Percentiles rank a stretch among this genome's conserved stretches.
phyloP scores from a whole-genome alignment of 352 stramenopile genomes.

The Pythium chondricola region DNA sequence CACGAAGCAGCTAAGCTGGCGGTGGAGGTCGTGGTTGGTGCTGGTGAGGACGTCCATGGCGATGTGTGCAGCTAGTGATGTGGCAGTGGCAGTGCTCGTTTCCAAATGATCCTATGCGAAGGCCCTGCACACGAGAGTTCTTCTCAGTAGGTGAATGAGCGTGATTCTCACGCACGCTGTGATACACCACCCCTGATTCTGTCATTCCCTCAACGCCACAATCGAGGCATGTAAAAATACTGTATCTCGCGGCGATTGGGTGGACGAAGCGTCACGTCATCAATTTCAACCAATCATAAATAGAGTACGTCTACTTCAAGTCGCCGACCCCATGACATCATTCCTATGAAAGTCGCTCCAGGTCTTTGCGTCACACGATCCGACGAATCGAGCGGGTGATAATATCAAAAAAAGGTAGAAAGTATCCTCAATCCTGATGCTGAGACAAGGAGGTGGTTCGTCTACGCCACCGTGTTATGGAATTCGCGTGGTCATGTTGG shows the following conservation, averaged over 20 bases:
- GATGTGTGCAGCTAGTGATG: background rate
- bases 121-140: no score
- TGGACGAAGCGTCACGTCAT: constrained; percentile 11
- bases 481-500: background rate
- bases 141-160: no score
- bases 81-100: constrained; percentile 7
- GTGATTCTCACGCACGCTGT: no score
- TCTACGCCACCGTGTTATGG: constrained; percentile 2
- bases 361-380: constrained; percentile 15
- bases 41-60: constrained; percentile 12
- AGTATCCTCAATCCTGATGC: no score
- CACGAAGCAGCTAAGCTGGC: constrained; percentile 73
- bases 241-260: constrained; percentile 5
- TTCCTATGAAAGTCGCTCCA: constrained; percentile 3
- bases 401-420: constrained; percentile 12
- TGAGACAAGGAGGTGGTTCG: no score
- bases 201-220: background rate
- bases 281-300: constrained; percentile 12
- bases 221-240: constrained; percentile 8
- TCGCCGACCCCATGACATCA: constrained; percentile 19
- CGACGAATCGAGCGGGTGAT: background rate
- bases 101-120: constrained; percentile 6
- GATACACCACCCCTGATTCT: no score
- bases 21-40: constrained; percentile 32
- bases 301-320: constrained; percentile 14